Evolutionary conservation across 2,329 filamentous ascomycete species (phyloP).

Genomic region (Blumeriella jaapii): DNA sequence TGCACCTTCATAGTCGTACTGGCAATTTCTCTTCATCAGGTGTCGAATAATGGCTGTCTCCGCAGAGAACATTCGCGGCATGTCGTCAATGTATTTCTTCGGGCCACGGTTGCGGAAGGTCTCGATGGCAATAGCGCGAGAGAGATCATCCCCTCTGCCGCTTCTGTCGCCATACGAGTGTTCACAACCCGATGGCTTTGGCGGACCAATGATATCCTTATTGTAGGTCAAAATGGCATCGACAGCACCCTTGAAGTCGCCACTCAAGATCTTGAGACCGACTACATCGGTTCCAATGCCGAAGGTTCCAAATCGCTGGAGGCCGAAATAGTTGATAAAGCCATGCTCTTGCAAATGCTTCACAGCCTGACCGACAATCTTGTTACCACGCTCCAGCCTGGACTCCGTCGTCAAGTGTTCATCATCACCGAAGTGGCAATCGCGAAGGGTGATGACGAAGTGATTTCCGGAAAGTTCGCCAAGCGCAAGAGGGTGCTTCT

Average conservation of each 20-base stretch:
- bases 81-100: slow-evolving; percentile 47
- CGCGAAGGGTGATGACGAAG: slow-evolving; percentile 83
- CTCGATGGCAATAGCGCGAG: slow-evolving; percentile 68
- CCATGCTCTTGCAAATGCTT: slow-evolving; percentile 59
- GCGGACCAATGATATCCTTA: slow-evolving; percentile 42
- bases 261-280: slow-evolving; percentile 72
- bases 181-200: slow-evolving; percentile 27
- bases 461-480: slow-evolving; percentile 84
- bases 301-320: slow-evolving; percentile 94
- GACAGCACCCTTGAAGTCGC: slow-evolving; percentile 70
- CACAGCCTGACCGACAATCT: slow-evolving; percentile 47
- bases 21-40: slow-evolving; percentile 37
- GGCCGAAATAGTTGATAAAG: slow-evolving; percentile 95
- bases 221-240: slow-evolving; percentile 66
- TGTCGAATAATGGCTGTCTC: slow-evolving; percentile 72
- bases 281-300: slow-evolving; percentile 74
- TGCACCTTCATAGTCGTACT: slow-evolving; percentile 66
- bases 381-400: slow-evolving; percentile 33
- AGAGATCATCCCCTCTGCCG: slow-evolving; percentile 64
- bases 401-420: slow-evolving; percentile 36
- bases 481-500: slow-evolving; percentile 59
- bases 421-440: slow-evolving; percentile 52
- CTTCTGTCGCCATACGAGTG: slow-evolving; percentile 36
- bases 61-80: slow-evolving; percentile 69
- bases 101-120: slow-evolving; percentile 53